Conservation (phyloP, 352 stramenopile species). For the Halophytophthora polymorphica region DNA sequence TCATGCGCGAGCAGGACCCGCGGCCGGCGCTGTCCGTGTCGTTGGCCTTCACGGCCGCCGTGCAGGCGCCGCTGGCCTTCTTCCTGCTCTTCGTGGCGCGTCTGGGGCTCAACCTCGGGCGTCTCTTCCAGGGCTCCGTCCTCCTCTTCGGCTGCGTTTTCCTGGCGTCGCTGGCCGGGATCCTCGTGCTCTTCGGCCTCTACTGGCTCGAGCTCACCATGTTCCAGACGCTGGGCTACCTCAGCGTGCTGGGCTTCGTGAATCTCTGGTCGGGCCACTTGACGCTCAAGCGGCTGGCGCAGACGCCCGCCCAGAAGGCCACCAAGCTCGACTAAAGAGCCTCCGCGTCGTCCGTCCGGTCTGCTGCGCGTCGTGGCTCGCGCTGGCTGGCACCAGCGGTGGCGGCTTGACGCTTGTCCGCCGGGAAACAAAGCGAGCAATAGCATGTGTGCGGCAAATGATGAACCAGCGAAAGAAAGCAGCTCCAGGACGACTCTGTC, state of each 20-base stretch:
- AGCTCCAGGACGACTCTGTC: too few relatives aligned
- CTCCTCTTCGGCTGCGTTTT: slow-evolving; percentile 75
- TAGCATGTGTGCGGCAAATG: too few relatives aligned
- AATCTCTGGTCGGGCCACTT: slow-evolving; percentile 69
- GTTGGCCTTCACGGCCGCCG: slow-evolving; percentile 60
- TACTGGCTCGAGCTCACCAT: slow-evolving; percentile 91
- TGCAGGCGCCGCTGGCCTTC: slow-evolving; percentile 49
- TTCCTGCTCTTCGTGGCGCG: slow-evolving; percentile 68
- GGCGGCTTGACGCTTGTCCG: too few relatives aligned
- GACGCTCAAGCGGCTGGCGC: slow-evolving; percentile 72
- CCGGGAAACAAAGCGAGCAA: too few relatives aligned
- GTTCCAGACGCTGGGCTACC: slow-evolving; percentile 78
- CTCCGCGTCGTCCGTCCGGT: not conserved
- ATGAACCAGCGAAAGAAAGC: too few relatives aligned
- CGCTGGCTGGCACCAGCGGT: too few relatives aligned
- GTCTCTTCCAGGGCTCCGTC: slow-evolving; percentile 60
- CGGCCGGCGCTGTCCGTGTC: slow-evolving; percentile 66
- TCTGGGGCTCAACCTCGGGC: slow-evolving; percentile 60
- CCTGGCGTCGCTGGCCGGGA: slow-evolving; percentile 63
- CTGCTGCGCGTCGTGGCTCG: too few relatives aligned
- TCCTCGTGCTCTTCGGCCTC: slow-evolving; percentile 74
- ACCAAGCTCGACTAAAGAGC: slow-evolving; percentile 55
- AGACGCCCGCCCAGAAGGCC: slow-evolving; percentile 37
- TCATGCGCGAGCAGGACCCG: slow-evolving; percentile 77
- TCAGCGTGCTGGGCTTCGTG: slow-evolving; percentile 53